Conservation (phyloP, 2,329 filamentous ascomycete genomes). For the Talaromyces sp. region DNA sequence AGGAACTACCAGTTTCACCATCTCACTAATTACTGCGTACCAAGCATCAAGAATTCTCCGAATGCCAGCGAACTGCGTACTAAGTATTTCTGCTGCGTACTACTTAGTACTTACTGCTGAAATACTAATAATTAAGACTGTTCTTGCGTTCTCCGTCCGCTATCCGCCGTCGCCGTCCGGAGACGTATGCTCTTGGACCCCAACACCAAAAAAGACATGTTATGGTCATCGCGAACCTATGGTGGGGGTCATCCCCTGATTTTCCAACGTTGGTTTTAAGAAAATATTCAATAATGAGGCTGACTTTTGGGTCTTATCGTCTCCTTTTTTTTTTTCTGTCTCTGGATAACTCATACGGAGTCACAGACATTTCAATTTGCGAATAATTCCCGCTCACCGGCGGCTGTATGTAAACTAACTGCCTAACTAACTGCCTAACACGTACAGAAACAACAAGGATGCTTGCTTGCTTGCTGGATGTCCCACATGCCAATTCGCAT, state of each 20-base stretch:
- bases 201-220: not conserved
- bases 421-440: too few species aligned
- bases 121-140: too few species aligned
- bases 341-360: not conserved
- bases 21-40: too few species aligned
- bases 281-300: not conserved
- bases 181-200: not conserved
- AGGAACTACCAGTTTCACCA: too few species aligned
- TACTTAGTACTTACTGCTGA: too few species aligned
- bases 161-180: not conserved
- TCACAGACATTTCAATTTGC: not conserved
- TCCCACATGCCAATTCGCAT: not conserved
- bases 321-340: not conserved
- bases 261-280: not conserved
- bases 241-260: not conserved
- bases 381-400: too few species aligned
- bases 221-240: not conserved
- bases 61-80: too few species aligned
- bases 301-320: not conserved
- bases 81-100: too few species aligned
- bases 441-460: not conserved
- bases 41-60: too few species aligned
- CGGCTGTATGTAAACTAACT: too few species aligned
- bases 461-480: too few species aligned
- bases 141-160: too few species aligned